phyloP scores from a whole-genome alignment of 1,139 yeast genomes.

The Wickerhamomyces sp. region DNA sequence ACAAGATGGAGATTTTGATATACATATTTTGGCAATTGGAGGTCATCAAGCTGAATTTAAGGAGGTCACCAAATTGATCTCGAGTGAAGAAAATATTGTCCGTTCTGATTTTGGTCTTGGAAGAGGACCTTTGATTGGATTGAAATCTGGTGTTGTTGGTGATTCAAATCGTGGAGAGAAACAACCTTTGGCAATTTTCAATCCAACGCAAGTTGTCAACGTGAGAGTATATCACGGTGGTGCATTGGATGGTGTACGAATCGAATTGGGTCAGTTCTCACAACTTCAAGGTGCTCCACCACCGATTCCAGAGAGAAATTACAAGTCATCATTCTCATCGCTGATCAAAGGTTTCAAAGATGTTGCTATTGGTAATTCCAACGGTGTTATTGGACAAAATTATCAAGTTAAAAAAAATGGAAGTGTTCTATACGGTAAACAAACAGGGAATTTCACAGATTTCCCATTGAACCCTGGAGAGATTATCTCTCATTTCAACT shows the following conservation, averaged over 20 bases:
- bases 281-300: conserved; percentile 33
- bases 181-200: conserved; percentile 18
- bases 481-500: conserved; percentile 48
- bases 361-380: background rate
- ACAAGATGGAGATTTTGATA: conserved; percentile 35
- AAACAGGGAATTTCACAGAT: conserved; percentile 53
- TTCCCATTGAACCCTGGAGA: conserved; percentile 55
- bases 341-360: conserved; percentile 18
- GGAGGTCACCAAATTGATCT: conserved; percentile 22
- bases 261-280: conserved; percentile 14
- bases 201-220: conserved; percentile 31
- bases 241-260: conserved; percentile 72
- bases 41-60: conserved; percentile 30
- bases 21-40: conserved; percentile 46
- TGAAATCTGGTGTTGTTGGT: conserved; percentile 44
- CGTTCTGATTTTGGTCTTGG: conserved; percentile 36
- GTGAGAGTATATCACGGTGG: conserved; percentile 65
- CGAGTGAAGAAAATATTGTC: conserved; percentile 9
- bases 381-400: no score
- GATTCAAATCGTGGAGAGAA: conserved; percentile 23
- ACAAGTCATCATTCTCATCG: conserved; percentile 31
- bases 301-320: conserved; percentile 44
- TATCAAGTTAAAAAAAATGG: background rate
- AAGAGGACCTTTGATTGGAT: conserved; percentile 35
- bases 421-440: conserved; percentile 54